Percentiles rank a stretch among this genome's conserved stretches.
Conservation (phyloP, 345 rosid species). For the Syzygium jambos region DNA sequence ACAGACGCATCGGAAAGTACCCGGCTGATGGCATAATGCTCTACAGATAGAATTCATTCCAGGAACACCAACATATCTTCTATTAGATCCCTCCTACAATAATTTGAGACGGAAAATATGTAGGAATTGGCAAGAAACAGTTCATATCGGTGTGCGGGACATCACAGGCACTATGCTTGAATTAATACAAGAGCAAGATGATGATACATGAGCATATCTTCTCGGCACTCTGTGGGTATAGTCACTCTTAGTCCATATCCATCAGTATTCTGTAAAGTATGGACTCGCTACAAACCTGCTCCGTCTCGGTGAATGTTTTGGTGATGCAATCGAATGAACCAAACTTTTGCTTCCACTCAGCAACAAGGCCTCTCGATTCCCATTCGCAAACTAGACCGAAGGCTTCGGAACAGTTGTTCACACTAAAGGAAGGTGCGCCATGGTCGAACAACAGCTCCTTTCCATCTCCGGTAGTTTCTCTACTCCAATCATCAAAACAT, state of each 20-base stretch:
- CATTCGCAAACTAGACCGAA: slow-evolving; percentile 52
- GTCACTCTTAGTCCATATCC: neutral
- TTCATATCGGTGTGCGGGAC: neutral
- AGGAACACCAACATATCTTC: slow-evolving; percentile 71
- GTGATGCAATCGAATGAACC: slow-evolving; percentile 48
- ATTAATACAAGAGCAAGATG: neutral
- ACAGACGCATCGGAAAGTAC: slow-evolving; percentile 16
- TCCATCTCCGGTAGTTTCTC: slow-evolving; percentile 63
- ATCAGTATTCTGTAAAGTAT: neutral
- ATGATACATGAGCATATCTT: neutral
- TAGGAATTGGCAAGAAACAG: neutral
- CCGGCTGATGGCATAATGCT: slow-evolving; percentile 55
- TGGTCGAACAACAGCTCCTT: slow-evolving; percentile 69
- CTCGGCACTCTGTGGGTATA: accelerated
- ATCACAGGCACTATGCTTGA: neutral
- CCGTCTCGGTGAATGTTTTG: slow-evolving; percentile 32
- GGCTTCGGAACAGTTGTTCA: slow-evolving; percentile 34
- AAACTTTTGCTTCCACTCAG: slow-evolving; percentile 63
- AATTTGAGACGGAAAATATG: neutral
- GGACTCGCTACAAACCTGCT: slow-evolving; percentile 30
- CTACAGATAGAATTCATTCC: slow-evolving; percentile 76
- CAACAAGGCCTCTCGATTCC: slow-evolving; percentile 62
- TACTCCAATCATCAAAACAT: slow-evolving; percentile 1
- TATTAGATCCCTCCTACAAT: slow-evolving; percentile 42
- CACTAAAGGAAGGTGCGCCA: slow-evolving; percentile 72